These are phyloP conservation scores for Clavispora fructus DNA, from an alignment of 805 yeast species.

Conservation along the genomic window DNA sequence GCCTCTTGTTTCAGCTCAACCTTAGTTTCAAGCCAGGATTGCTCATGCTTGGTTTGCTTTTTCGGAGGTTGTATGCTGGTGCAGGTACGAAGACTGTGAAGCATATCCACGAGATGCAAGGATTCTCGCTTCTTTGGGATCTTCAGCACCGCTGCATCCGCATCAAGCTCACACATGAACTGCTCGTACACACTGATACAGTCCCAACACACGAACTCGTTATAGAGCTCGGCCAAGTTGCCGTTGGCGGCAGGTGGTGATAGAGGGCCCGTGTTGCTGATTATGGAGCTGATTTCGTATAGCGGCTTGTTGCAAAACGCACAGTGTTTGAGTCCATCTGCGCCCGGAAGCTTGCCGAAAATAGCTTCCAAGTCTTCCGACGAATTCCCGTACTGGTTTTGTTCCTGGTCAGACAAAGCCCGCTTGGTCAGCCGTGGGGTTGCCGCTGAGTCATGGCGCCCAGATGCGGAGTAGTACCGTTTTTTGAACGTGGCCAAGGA, in stretches of 20 bases:
- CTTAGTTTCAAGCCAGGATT: conserved; percentile 2
- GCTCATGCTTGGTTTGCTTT: conserved; percentile 20
- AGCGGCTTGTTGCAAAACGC: conserved; percentile 67
- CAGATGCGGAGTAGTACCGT: neutral
- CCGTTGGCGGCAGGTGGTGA: neutral
- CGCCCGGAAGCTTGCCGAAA: conserved; percentile 35
- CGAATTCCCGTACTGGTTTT: neutral
- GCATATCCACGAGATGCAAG: neutral
- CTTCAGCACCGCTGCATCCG: neutral
- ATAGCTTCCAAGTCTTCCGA: conserved; percentile 31
- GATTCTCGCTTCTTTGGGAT: neutral
- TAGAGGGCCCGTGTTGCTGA: conserved; percentile 15
- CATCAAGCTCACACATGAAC: conserved; percentile 37
- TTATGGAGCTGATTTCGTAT: conserved; percentile 51
- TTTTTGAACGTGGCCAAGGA: conserved; percentile 37
- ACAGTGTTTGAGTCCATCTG: conserved; percentile 44
- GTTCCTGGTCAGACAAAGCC: neutral
- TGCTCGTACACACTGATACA: conserved; percentile 57
- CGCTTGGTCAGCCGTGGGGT: neutral
- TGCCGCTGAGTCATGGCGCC: neutral
- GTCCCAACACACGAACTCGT: conserved; percentile 60
- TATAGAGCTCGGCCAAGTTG: conserved; percentile 20
- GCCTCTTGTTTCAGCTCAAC: too few relatives aligned
- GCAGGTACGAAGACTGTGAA: neutral
- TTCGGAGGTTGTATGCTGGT: neutral